A percentile compares a stretch with the other conserved stretches of the same genome.
These are phyloP conservation scores for Syncephalastrum racemosum DNA, from an alignment of 371 early-diverging fungal species.

Conservation along the genomic window DNA sequence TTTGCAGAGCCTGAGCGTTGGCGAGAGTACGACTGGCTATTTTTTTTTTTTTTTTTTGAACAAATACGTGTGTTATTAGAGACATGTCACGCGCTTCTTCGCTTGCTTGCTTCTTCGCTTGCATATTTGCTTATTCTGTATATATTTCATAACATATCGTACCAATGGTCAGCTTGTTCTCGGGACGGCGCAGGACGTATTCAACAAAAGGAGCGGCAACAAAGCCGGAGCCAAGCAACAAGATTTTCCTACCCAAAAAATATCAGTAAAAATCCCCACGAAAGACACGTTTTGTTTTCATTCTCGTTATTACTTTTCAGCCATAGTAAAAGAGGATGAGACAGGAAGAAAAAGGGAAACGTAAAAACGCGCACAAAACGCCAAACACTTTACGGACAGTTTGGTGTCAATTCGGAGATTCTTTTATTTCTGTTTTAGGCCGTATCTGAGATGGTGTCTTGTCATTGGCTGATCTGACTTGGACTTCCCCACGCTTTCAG, in stretches of 20 bases:
- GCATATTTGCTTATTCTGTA: background rate
- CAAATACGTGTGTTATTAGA: background rate
- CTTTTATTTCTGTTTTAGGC: conserved; percentile 9
- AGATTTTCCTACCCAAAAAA: conserved; percentile 63
- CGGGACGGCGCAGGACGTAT: conserved; percentile 82
- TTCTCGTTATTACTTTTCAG: conserved; percentile 18
- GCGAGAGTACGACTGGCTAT: conserved; percentile 80
- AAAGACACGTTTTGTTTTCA: background rate
- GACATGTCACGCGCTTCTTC: background rate
- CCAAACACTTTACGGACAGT: conserved; percentile 2
- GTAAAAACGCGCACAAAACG: conserved; percentile 9
- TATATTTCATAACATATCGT: conserved; percentile 30
- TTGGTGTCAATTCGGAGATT: conserved; percentile 15
- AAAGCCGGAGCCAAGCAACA: conserved; percentile 96
- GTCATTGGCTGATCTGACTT: conserved; percentile 9
- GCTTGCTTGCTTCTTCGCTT: no score
- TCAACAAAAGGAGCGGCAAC: conserved; percentile 96
- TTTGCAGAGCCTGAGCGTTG: conserved; percentile 73
- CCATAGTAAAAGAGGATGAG: conserved; percentile 11
- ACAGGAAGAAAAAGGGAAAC: conserved; percentile 7
- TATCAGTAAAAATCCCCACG: background rate
- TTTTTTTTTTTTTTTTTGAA: no score
- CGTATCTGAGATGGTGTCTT: conserved; percentile 14
- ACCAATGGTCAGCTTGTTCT: conserved; percentile 83
- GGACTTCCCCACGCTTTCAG: no score